Base-by-base conservation (phyloP, 768 basidiomycete species). In the Russula earlei region DNA sequence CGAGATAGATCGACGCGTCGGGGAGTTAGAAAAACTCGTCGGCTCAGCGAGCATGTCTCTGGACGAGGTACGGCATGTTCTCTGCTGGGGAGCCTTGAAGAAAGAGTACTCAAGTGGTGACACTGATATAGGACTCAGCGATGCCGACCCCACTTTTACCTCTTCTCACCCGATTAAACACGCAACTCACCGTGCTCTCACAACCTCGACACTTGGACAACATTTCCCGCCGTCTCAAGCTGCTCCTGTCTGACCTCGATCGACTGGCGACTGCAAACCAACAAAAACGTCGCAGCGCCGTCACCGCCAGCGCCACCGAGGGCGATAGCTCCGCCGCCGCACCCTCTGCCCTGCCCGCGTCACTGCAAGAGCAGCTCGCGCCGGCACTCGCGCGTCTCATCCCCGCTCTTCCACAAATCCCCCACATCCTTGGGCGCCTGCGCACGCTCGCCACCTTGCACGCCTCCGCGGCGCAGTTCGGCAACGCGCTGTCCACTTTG, bases 131-230 rank as follows among this genome's bases (percentile, higher is more conserved):
- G 87, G 73, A 78, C 1, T 80, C 86, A 0, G 84, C 84, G 1
- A 75, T 91, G 17, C 85, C 89, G 0, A 77, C 85, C 5, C 88
- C 90, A 3, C 75, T 97, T n/a, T 72, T 96, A 4, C 85, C 90
- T 0, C 79, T 89, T 47, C 77, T 97, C 51, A 79, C 80, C 17
- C 82, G 88, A 42, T 80, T 97, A 42, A 91, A 90, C 65, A 81
- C 82, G 20, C 92, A 96, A 67, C 74, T 98, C 22, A 81, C 84
- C 7, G 75, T 97, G 15, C 82, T 99, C 44, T 90, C 95, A 0
- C 93, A 97, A 72, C 95, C 96, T 0, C 83, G 94, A 15, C 93
- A 98, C 66, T 84, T 98, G 48, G 96, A 99, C 69, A 88, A 91
- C 11, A 87, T 97, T 59, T 94, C 94, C 2, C 82, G 95, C 5